Conservation (phyloP, 495 filamentous ascomycete species). For the Talaromyces borbonicus region DNA sequence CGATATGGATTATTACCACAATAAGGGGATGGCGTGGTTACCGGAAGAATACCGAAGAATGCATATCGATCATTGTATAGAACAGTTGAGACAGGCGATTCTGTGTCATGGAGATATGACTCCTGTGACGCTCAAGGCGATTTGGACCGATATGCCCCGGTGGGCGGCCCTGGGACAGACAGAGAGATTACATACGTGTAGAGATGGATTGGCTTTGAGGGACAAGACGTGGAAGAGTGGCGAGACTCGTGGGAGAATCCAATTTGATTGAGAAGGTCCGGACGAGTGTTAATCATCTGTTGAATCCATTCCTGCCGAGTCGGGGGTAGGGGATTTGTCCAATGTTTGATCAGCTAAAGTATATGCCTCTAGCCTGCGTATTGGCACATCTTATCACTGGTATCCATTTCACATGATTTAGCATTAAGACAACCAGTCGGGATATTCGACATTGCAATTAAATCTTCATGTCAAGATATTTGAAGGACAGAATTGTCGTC, state of each 20-base stretch:
- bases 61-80: conserved; percentile 21
- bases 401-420: too few species aligned
- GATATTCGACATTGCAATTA: too few species aligned
- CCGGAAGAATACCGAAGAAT: conserved; percentile 7
- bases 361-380: too few species aligned
- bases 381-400: too few species aligned
- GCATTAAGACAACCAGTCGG: too few species aligned
- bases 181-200: conserved; percentile 13
- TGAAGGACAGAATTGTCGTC: too few species aligned
- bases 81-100: conserved; percentile 24
- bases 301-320: too few species aligned
- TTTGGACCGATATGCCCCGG: conserved; percentile 6
- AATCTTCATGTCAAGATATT: too few species aligned
- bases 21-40: conserved; percentile 6
- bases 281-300: too few species aligned
- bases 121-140: conserved; percentile 12
- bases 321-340: too few species aligned
- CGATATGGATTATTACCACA: conserved; percentile 8
- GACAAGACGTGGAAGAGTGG: conserved; percentile 4
- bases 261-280: too few species aligned
- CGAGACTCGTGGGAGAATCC: neutral
- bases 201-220: conserved; percentile 8
- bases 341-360: too few species aligned
- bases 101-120: conserved; percentile 20
- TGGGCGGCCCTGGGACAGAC: conserved; percentile 11